These are phyloP conservation scores for Colletotrichum siamense DNA, from an alignment of 2,329 filamentous ascomycete genomes.

Conservation along the genomic window DNA sequence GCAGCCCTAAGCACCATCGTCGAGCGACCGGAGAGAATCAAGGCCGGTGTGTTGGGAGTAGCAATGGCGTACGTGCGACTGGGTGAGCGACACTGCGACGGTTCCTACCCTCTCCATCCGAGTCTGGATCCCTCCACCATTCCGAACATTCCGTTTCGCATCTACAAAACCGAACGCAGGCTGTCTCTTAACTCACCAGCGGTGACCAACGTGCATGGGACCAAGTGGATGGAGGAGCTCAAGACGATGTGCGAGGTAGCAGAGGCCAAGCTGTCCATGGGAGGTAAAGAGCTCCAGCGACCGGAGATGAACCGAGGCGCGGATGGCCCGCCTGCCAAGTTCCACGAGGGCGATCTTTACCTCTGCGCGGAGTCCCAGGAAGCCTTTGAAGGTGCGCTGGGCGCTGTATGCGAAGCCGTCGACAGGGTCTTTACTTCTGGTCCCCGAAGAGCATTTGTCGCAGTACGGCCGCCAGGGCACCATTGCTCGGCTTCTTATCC, in stretches of 20 bases:
- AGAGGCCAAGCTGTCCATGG: slow-evolving; percentile 76
- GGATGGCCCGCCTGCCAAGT: slow-evolving; percentile 52
- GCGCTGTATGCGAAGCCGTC: slow-evolving; percentile 91
- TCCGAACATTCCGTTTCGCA: slow-evolving; percentile 77
- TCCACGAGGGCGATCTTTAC: slow-evolving; percentile 92
- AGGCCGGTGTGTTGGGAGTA: slow-evolving; percentile 81
- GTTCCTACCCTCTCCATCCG: slow-evolving; percentile 71
- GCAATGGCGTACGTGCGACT: slow-evolving; percentile 90
- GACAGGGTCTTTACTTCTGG: slow-evolving; percentile 77
- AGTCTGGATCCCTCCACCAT: slow-evolving; percentile 59
- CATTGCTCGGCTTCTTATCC: slow-evolving; percentile 91
- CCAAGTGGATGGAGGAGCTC: slow-evolving; percentile 92
- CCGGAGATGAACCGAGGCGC: slow-evolving; percentile 63
- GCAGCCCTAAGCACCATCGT: slow-evolving; percentile 80
- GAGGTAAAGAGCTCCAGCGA: slow-evolving; percentile 78
- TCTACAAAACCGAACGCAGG: slow-evolving; percentile 78
- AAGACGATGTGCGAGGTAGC: slow-evolving; percentile 84
- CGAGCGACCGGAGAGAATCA: slow-evolving; percentile 89
- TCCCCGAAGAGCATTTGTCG: slow-evolving; percentile 84
- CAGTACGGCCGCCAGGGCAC: slow-evolving; percentile 90
- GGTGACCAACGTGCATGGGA: slow-evolving; percentile 90
- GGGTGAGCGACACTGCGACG: slow-evolving; percentile 78
- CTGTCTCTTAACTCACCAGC: slow-evolving; percentile 75
- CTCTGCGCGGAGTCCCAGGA: slow-evolving; percentile 84
- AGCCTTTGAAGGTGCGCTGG: slow-evolving; percentile 89